A percentile compares a stretch with the other conserved stretches of the same genome.
phyloP scores from a whole-genome alignment of 2,329 filamentous ascomycete genomes.

The Diaporthe eres region DNA sequence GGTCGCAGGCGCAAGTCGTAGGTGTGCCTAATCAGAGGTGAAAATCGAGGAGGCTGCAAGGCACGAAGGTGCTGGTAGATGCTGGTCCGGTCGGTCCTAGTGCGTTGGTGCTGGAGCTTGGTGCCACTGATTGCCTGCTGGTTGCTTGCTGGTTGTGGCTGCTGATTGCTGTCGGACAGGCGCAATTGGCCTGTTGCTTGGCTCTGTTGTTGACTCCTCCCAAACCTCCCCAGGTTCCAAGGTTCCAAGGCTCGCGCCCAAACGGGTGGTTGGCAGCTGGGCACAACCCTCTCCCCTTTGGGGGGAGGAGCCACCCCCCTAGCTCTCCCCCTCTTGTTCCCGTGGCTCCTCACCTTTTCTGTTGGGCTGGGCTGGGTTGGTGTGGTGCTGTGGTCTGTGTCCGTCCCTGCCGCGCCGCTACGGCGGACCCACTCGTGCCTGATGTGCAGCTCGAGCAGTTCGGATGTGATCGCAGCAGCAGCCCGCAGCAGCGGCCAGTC shows the following conservation, averaged over 20 bases:
- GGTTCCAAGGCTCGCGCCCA: neutral
- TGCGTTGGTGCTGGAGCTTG: neutral
- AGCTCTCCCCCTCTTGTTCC: conserved; percentile 11
- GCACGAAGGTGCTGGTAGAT: neutral
- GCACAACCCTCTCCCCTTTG: neutral
- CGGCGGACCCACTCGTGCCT: conserved; percentile 35
- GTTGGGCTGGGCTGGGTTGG: conserved; percentile 16
- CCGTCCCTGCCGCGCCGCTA: neutral
- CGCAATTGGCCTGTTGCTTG: conserved; percentile 31
- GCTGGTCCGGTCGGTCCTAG: neutral
- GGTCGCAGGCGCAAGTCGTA: conserved; percentile 3
- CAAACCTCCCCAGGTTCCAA: neutral
- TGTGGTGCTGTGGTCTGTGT: conserved; percentile 26
- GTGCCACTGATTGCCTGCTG: conserved; percentile 4
- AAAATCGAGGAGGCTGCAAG: conserved; percentile 40
- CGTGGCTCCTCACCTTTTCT: conserved; percentile 2
- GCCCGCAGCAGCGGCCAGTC: conserved; percentile 8
- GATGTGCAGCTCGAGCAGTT: conserved; percentile 35
- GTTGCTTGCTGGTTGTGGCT: neutral
- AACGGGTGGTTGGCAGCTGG: conserved; percentile 1
- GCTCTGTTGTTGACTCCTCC: conserved; percentile 1
- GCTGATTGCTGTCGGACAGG: conserved; percentile 13
- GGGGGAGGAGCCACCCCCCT: neutral
- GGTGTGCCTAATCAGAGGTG: conserved; percentile 3
- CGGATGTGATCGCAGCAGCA: conserved; percentile 11